phyloP scores from a whole-genome alignment of 257 asterid genomes.

The Salvia hispanica region DNA sequence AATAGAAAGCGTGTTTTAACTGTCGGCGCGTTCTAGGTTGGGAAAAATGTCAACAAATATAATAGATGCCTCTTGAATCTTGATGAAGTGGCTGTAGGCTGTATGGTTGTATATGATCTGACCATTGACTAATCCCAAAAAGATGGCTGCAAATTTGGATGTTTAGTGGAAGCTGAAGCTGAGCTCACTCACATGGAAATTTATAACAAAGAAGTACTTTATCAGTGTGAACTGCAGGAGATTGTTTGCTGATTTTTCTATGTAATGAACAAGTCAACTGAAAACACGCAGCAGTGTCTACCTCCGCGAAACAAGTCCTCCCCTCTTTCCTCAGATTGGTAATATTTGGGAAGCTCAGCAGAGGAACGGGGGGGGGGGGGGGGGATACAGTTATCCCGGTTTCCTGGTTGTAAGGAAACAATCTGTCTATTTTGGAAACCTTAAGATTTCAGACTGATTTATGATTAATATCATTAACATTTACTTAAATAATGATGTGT shows the following conservation, averaged over 20 bases:
- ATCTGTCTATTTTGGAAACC: background rate
- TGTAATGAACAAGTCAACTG: background rate
- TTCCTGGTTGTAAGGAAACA: background rate
- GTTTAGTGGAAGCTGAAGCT: too few relatives aligned
- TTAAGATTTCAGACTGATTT: constrained; percentile 33
- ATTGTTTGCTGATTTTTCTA: background rate
- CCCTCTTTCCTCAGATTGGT: constrained; percentile 10
- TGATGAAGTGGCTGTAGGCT: too few relatives aligned
- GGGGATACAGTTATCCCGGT: background rate
- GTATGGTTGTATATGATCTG: too few relatives aligned
- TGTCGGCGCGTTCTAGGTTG: too few relatives aligned
- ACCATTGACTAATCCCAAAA: too few relatives aligned
- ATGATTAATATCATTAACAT: constrained; percentile 23
- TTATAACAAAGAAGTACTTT: too few relatives aligned
- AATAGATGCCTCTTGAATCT: too few relatives aligned
- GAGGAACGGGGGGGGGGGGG: background rate
- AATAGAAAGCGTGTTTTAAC: too few relatives aligned
- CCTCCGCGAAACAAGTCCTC: constrained; percentile 3
- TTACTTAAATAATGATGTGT: constrained; percentile 19
- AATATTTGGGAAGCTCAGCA: constrained; percentile 6
- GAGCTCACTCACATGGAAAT: too few relatives aligned
- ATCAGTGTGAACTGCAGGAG: constrained; percentile 11
- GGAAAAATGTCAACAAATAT: too few relatives aligned
- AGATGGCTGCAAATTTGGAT: too few relatives aligned
- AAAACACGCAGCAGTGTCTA: constrained; percentile 9